phyloP scores from a whole-genome alignment of 108 stramenopile species.

The Nitzschia sp. region DNA sequence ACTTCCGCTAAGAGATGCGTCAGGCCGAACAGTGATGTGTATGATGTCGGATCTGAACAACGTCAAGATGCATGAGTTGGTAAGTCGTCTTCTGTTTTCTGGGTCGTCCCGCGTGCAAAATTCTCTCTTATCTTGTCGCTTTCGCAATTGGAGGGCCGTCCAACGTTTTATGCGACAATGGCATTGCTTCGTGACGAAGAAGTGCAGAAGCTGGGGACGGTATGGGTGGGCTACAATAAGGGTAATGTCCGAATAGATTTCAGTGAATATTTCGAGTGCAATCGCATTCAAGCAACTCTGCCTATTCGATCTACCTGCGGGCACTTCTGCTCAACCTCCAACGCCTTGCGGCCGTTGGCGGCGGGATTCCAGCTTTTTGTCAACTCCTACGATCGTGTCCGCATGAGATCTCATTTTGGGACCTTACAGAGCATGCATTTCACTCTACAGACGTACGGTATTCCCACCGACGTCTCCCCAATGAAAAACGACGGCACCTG shows the following conservation, averaged over 20 bases:
- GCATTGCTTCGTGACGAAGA: neutral
- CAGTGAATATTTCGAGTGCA: neutral
- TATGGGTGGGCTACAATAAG: too few relatives aligned
- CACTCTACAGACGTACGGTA: conserved; percentile 31
- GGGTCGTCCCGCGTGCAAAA: too few relatives aligned
- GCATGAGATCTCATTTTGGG: conserved; percentile 18
- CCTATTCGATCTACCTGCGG: neutral
- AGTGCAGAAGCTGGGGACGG: conserved; percentile 9
- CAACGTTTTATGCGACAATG: neutral
- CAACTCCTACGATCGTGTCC: neutral
- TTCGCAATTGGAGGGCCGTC: too few relatives aligned
- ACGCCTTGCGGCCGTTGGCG: neutral
- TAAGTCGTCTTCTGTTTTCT: too few relatives aligned
- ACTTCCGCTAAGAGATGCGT: conserved; percentile 22
- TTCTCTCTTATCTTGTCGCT: too few relatives aligned
- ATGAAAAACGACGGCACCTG: conserved; percentile 11
- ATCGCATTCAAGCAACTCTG: neutral
- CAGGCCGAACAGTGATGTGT: conserved; percentile 23
- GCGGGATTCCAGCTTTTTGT: neutral
- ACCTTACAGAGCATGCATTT: conserved; percentile 4
- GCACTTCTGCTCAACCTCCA: conserved; percentile 23
- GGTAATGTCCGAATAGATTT: too few relatives aligned
- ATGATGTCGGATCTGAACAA: too few relatives aligned
- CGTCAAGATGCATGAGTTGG: neutral
- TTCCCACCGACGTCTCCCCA: conserved; percentile 3